phyloP scores from a whole-genome alignment of 768 basidiomycete species.

The Lentinula guzmanii region DNA sequence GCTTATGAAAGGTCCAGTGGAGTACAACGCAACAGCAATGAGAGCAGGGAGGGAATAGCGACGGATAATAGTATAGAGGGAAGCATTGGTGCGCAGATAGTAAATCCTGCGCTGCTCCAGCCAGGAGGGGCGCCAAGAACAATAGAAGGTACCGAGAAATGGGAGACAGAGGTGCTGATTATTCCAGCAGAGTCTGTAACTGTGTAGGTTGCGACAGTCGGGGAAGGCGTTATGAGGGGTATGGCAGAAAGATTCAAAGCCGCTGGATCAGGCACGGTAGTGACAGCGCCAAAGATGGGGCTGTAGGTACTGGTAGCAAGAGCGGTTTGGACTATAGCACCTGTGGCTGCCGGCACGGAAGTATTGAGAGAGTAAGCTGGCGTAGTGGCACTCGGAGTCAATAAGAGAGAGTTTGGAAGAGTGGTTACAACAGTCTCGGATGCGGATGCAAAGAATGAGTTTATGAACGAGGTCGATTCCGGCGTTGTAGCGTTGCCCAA shows the following conservation, averaged over 20 bases:
- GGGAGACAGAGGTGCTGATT: constrained; percentile 48
- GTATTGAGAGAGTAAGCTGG: constrained; percentile 68
- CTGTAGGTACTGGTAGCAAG: constrained; percentile 70
- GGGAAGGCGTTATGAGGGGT: constrained; percentile 47
- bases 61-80: not conserved
- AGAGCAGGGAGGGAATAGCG: not conserved
- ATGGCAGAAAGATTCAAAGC: constrained; percentile 43
- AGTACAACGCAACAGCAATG: not conserved
- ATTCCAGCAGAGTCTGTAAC: constrained; percentile 51
- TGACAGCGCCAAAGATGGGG: constrained; percentile 42
- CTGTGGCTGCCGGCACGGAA: constrained; percentile 47
- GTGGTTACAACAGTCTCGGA: constrained; percentile 64
- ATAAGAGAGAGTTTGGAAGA: constrained; percentile 63
- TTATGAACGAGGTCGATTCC: constrained; percentile 34
- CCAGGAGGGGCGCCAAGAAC: constrained; percentile 64
- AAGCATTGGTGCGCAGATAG: not conserved
- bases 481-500: constrained; percentile 40
- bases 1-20: not conserved
- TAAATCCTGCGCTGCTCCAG: constrained; percentile 24
- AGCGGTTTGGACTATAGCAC: constrained; percentile 52
- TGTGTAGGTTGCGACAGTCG: constrained; percentile 48
- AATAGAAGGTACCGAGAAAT: constrained; percentile 36
- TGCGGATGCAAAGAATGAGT: constrained; percentile 50
- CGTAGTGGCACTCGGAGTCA: constrained; percentile 58
- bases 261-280: constrained; percentile 9